These are phyloP conservation scores for Pulveroboletus sp. DNA, from an alignment of 768 basidiomycete genomes.

Conservation along the genomic window DNA sequence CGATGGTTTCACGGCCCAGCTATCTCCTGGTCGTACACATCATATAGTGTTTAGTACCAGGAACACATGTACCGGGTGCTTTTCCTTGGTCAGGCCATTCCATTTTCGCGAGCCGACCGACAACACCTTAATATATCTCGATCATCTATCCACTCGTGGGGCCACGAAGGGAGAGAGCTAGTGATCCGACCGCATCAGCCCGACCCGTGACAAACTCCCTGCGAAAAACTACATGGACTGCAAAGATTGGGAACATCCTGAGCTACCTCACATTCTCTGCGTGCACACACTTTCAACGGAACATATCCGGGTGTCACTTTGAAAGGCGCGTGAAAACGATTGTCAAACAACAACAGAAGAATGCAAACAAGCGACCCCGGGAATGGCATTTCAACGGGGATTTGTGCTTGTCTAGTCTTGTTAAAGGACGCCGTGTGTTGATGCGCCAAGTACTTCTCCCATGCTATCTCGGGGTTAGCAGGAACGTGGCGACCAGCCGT, in stretches of 20 bases:
- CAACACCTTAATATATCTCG: too few relatives aligned
- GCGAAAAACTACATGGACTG: neutral
- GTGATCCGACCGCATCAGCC: too few relatives aligned
- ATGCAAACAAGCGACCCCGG: conserved; percentile 23
- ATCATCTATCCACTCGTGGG: too few relatives aligned
- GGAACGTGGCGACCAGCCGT: neutral
- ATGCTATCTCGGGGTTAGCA: neutral
- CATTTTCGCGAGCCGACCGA: too few relatives aligned
- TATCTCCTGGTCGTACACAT: too few relatives aligned
- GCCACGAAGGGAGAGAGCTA: too few relatives aligned
- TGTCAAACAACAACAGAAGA: conserved; percentile 8
- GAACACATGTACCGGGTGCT: too few relatives aligned
- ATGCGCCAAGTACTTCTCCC: conserved; percentile 3
- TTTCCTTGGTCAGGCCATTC: too few relatives aligned
- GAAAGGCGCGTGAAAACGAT: too few relatives aligned
- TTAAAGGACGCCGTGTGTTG: neutral
- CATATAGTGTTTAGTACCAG: too few relatives aligned
- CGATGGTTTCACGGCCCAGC: too few relatives aligned
- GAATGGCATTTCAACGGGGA: conserved; percentile 10
- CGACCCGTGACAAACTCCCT: conserved; percentile 47
- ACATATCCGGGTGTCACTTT: conserved; percentile 25
- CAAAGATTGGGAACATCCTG: neutral
- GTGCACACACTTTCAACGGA: conserved; percentile 28
- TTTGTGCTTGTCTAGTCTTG: conserved; percentile 19
- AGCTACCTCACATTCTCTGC: conserved; percentile 34